phyloP scores from a whole-genome alignment of 352 stramenopile species.

The Globisporangium alternatum region DNA sequence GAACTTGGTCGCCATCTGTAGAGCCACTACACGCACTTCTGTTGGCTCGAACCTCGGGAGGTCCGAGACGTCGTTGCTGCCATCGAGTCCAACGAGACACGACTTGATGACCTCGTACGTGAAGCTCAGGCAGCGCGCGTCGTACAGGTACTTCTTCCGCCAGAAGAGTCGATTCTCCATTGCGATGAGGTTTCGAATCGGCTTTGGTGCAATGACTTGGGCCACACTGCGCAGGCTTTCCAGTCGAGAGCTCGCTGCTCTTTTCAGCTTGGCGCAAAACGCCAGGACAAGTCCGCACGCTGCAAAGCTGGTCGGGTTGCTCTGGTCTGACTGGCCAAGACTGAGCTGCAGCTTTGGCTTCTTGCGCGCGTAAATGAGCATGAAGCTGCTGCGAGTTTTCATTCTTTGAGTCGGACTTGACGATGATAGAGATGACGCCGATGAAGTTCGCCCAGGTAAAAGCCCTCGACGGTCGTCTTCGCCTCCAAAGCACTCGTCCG shows the following conservation, averaged over 20 bases:
- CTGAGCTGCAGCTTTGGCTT: constrained; percentile 36
- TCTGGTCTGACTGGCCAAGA: not conserved
- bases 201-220: constrained; percentile 58
- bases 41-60: constrained; percentile 56
- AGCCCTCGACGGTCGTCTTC: constrained; percentile 34
- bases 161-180: constrained; percentile 86
- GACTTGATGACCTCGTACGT: constrained; percentile 73
- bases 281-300: constrained; percentile 13
- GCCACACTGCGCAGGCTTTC: constrained; percentile 42
- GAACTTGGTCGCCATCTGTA: constrained; percentile 83
- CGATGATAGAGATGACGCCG: constrained; percentile 14
- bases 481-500: constrained; percentile 70
- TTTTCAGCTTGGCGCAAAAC: constrained; percentile 44
- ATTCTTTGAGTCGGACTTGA: constrained; percentile 32
- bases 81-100: constrained; percentile 48
- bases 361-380: constrained; percentile 80
- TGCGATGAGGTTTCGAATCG: constrained; percentile 73
- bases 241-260: constrained; percentile 27
- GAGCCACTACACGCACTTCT: constrained; percentile 63
- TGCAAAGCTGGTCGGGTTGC: constrained; percentile 4
- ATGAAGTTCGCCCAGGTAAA: not conserved
- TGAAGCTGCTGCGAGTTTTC: constrained; percentile 87
- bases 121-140: constrained; percentile 70
- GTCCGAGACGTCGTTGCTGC: constrained; percentile 23
- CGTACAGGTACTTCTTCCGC: constrained; percentile 84